phyloP scores from a whole-genome alignment of 306 rosid genomes.

The Citrullus mucosospermus region DNA sequence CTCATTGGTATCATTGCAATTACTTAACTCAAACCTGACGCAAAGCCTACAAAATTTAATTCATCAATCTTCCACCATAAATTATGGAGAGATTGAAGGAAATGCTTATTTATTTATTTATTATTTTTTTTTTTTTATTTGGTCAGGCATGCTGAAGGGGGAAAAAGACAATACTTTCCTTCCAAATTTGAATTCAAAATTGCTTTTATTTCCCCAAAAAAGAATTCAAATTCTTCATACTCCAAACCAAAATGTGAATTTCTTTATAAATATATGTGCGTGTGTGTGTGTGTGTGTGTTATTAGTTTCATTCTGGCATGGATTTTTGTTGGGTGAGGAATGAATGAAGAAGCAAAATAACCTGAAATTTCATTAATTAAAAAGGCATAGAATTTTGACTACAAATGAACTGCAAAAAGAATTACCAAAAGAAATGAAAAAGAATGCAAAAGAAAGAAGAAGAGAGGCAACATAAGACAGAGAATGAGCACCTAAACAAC shows the following conservation, averaged over 20 bases:
- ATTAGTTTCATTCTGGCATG: no score
- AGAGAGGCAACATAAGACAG: slow-evolving; percentile 21
- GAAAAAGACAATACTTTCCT: neutral
- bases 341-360: neutral
- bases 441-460: slow-evolving; percentile 38
- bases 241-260: neutral
- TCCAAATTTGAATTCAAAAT: neutral
- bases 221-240: neutral
- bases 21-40: neutral
- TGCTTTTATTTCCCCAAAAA: neutral
- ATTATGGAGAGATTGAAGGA: neutral
- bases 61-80: neutral
- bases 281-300: no score
- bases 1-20: neutral
- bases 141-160: neutral
- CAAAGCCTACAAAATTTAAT: neutral
- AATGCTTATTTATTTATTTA: neutral
- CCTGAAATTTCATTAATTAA: slow-evolving; percentile 48
- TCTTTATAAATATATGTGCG: no score
- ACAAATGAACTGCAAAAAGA: slow-evolving; percentile 99
- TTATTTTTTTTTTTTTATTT: neutral
- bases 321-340: no score
- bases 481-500: slow-evolving; percentile 26
- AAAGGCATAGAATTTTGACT: slow-evolving; percentile 56
- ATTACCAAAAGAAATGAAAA: slow-evolving; percentile 59